Base-by-base conservation (phyloP, 805 yeast genomes). In the Pichia cabralensis region DNA sequence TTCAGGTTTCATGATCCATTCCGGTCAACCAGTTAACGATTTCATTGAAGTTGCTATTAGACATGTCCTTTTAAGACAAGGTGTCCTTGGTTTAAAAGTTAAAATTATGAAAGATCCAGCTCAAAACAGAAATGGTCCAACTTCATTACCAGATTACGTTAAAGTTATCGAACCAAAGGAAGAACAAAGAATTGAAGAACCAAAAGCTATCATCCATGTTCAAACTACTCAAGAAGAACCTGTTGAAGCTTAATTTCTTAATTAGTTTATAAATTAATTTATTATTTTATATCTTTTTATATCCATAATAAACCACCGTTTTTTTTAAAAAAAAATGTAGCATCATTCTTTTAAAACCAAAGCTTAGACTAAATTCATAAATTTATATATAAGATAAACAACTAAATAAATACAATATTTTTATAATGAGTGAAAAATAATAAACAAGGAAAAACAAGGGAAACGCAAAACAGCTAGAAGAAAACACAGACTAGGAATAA, bases 1-100 rank as follows among this genome's bases (percentile, higher is more conserved):
- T 65, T 97, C 89, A 67, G 98, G 98, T 78, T 92, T 92, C 95
- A 84, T 92, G 92, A 92, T 92, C 79, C 98, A 92, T 92, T 86
- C 96, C 62, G 98, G 98, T 84, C 98, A 92, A 77, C 98, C 98
- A 73, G 92, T 89, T 68, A 79, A 74, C 56, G 98, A 92, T 66
- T 92, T 92, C 81, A 92, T 92, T 64, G 98, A 92, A 71, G 71
- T 78, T 64, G 98, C 98, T 58, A 88, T 95, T 67, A 88, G 98
- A 74, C 97, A 92, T 89, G 97, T 89, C 60, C 76, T 92, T 67
- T 81, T 92, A 77, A 88, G 97, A 79, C 97, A 92, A 76, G 98
- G 98, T 85, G 97, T 92, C 52, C 79, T 92, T 64, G 98, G 98
- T 80, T 80, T 92, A 67, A 89, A 84, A 80, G 97, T 92, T 62